These are phyloP conservation scores for Lepidium africanum DNA, from an alignment of 345 rosid genomes.

Conservation along the genomic window DNA sequence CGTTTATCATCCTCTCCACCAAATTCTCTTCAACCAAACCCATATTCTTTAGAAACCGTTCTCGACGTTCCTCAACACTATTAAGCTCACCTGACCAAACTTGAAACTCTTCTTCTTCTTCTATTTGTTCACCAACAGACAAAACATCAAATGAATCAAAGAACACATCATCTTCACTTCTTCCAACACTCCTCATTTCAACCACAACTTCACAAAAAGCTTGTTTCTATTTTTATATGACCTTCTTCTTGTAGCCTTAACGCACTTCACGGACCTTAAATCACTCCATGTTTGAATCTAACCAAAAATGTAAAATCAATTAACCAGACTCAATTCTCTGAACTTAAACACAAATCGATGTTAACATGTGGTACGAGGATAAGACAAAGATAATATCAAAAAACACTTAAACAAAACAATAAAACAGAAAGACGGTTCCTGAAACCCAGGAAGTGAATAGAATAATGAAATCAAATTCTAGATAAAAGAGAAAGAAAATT, in stretches of 20 bases:
- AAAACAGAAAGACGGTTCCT: constrained; percentile 17
- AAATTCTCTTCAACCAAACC: constrained; percentile 32
- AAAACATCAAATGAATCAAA: constrained; percentile 57
- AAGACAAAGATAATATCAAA: not conserved
- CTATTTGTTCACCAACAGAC: constrained; percentile 27
- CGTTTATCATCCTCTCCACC: constrained; percentile 44
- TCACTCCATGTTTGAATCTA: constrained; percentile 25
- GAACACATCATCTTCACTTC: constrained; percentile 50
- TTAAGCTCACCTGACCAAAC: constrained; percentile 56
- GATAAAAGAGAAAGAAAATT: not conserved
- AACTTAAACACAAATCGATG: constrained; percentile 4
- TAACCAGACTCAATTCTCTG: constrained; percentile 23
- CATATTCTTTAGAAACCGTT: constrained; percentile 42
- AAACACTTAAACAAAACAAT: constrained; percentile 3
- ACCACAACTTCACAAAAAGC: constrained; percentile 25
- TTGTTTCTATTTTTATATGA: not conserved
- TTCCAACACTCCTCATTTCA: constrained; percentile 46
- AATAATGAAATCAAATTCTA: constrained; percentile 27
- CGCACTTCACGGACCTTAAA: constrained; percentile 46
- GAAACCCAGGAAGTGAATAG: constrained; percentile 31
- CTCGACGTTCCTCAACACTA: constrained; percentile 65
- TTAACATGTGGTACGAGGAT: not conserved
- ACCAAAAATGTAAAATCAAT: constrained; percentile 12
- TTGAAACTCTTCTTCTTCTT: constrained; percentile 22
- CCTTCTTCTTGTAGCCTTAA: constrained; percentile 24